phyloP scores from a whole-genome alignment of 2,329 filamentous ascomycete genomes.

The Cladosporium phlei region DNA sequence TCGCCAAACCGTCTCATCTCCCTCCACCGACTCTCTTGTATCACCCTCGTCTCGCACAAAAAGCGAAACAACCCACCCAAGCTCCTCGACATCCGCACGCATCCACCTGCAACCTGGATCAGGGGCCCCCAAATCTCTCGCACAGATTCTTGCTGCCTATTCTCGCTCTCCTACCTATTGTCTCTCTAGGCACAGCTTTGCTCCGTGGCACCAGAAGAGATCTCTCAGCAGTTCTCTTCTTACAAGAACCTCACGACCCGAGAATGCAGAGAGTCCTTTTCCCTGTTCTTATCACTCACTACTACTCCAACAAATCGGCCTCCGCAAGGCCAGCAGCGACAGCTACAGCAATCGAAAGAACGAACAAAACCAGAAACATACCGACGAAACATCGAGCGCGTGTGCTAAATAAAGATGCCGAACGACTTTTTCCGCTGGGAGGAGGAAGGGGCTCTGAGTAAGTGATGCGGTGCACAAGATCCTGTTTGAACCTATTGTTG shows the following conservation, averaged over 20 bases:
- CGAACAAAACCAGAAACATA: not conserved
- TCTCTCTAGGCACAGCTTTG: not conserved
- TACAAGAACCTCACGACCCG: not conserved
- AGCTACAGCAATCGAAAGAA: not conserved
- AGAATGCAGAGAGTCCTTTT: conserved; percentile 2
- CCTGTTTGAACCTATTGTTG: not conserved
- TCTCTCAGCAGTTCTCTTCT: not conserved
- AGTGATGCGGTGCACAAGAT: not conserved
- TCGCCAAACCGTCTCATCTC: too few relatives aligned
- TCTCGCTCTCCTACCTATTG: not conserved
- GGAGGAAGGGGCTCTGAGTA: conserved; percentile 28
- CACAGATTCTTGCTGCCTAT: too few relatives aligned
- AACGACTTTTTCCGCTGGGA: conserved; percentile 31
- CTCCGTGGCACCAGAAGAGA: not conserved
- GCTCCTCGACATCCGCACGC: not conserved
- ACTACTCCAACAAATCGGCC: conserved; percentile 3
- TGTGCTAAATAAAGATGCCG: conserved; percentile 20
- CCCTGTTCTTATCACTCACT: not conserved
- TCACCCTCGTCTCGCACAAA: too few relatives aligned
- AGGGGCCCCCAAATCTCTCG: not conserved
- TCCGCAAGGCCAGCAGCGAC: conserved; percentile 9
- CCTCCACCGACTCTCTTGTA: too few relatives aligned
- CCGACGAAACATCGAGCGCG: conserved; percentile 3
- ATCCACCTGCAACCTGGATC: not conserved
- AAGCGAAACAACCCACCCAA: not conserved